Evolutionary conservation across 768 basidiomycete genomes (phyloP).

Genomic region (Tylopilus balloui): DNA sequence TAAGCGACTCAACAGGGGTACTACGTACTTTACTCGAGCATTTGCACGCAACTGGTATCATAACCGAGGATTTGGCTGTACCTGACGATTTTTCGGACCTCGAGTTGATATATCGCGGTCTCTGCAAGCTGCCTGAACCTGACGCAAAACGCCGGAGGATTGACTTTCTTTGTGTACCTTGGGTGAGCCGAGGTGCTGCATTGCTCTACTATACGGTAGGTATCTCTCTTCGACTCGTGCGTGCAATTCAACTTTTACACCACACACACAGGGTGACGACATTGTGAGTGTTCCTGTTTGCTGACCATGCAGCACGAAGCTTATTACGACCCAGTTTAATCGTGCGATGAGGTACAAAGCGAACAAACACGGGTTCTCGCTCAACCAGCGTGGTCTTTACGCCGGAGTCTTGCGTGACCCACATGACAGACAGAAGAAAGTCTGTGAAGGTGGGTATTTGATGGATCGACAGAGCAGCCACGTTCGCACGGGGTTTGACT

Average conservation of each 20-base stretch:
- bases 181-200: constrained; percentile 73
- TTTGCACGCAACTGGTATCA: constrained; percentile 53
- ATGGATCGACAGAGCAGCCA: neutral
- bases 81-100: constrained; percentile 65
- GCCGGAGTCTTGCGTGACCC: constrained; percentile 69
- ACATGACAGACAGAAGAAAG: constrained; percentile 54
- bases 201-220: constrained; percentile 85
- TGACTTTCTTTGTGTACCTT: constrained; percentile 82
- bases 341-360: constrained; percentile 85
- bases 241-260: neutral
- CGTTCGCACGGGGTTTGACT: neutral
- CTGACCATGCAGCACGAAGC: neutral
- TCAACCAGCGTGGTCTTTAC: constrained; percentile 86
- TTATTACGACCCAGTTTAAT: constrained; percentile 63
- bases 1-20: constrained; percentile 41
- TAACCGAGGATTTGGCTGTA: constrained; percentile 76
- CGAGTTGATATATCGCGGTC: constrained; percentile 78
- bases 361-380: constrained; percentile 69
- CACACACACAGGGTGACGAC: constrained; percentile 70
- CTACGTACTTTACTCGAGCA: constrained; percentile 52
- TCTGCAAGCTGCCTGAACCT: constrained; percentile 55
- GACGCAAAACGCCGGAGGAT: constrained; percentile 62
- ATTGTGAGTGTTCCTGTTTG: constrained; percentile 51
- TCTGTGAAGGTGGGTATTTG: constrained; percentile 45
- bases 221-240: constrained; percentile 16